Base-by-base conservation (phyloP, 2,329 filamentous ascomycete species). In the Xylaria sp. region DNA sequence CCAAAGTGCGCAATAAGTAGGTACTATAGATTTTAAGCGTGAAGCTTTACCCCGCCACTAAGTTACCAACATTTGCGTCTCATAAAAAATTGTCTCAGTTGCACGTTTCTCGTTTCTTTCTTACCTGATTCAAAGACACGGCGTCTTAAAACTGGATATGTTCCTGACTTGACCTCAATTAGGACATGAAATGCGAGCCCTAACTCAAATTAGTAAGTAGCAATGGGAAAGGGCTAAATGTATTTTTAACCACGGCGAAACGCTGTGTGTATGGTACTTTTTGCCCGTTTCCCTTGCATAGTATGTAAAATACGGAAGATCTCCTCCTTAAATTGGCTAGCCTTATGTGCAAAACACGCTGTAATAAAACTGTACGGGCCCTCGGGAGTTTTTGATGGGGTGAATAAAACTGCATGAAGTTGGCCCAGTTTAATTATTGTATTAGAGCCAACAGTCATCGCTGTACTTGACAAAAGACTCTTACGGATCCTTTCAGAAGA, bases 211-310 rank as follows among this genome's bases (percentile, higher is more conserved):
- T 42, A 46, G 46, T 15, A 54, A 20, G 33, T 28, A 60, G 36
- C 17, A 54, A 23, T 23, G 31, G 10, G 15, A 49, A 48, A 48
- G 44, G 23, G 20, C 44, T 40, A 26, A 42, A 48, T 59, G 63
- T 65, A 60, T 65, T 65, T 65, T 65, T 54, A 65, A 65, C 57
- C 54, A 20, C 57, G 31, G 38, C 63, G 57, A 65, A 28, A 60
- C 56, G 63, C 57, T 48, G 20, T 9, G n/a, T 33, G 20, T 9
- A 15, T 33, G 46, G 20, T 48, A 63, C 54, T 49, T 40, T 3
- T 51, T 58, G 33, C 17, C 44, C 33, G 28, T 38, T 38, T 17
- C 11, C 26, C 15, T 13, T 44, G 40, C 54, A 57, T 6, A 40
- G 5, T 20, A 33, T 33, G 10, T n/a, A 17, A 56, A 56, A 13